Conservation (phyloP, 805 yeast species). For the Lachancea fermentati region DNA sequence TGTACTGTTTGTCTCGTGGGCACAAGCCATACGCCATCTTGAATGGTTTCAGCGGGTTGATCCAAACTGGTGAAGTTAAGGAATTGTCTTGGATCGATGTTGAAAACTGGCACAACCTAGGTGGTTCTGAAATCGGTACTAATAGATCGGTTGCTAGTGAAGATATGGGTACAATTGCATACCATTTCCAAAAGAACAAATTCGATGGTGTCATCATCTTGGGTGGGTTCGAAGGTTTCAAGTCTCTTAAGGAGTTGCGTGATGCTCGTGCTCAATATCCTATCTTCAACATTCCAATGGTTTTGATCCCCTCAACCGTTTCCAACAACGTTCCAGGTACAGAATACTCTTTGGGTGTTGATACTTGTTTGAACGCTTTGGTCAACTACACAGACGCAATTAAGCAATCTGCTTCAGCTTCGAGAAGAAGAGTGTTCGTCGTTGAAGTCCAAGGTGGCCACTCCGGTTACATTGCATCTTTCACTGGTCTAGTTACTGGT, state of each 20-base stretch:
- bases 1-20: slow-evolving; percentile 83
- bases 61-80: slow-evolving; percentile 79
- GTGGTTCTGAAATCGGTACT: slow-evolving; percentile 97
- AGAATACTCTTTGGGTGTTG: slow-evolving; percentile 91
- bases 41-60: slow-evolving; percentile 89
- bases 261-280: slow-evolving; percentile 76
- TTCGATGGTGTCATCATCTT: slow-evolving; percentile 86
- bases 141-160: slow-evolving; percentile 79
- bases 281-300: slow-evolving; percentile 90
- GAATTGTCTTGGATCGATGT: slow-evolving; percentile 78
- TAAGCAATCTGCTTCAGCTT: slow-evolving; percentile 90
- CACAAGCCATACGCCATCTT: slow-evolving; percentile 87
- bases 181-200: slow-evolving; percentile 79
- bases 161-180: slow-evolving; percentile 88
- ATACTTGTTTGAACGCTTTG: slow-evolving; percentile 89
- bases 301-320: slow-evolving; percentile 89
- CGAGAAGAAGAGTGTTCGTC: slow-evolving; percentile 90
- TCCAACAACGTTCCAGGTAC: slow-evolving; percentile 99
- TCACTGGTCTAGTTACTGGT: slow-evolving; percentile 79
- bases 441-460: slow-evolving; percentile 98
- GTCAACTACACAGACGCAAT: slow-evolving; percentile 92
- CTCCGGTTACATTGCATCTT: slow-evolving; percentile 89
- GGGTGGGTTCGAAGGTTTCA: slow-evolving; percentile 98
- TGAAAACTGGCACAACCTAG: slow-evolving; percentile 80
- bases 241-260: slow-evolving; percentile 74